phyloP scores from a whole-genome alignment of 257 asterid genomes.

The Scutellaria minor region DNA sequence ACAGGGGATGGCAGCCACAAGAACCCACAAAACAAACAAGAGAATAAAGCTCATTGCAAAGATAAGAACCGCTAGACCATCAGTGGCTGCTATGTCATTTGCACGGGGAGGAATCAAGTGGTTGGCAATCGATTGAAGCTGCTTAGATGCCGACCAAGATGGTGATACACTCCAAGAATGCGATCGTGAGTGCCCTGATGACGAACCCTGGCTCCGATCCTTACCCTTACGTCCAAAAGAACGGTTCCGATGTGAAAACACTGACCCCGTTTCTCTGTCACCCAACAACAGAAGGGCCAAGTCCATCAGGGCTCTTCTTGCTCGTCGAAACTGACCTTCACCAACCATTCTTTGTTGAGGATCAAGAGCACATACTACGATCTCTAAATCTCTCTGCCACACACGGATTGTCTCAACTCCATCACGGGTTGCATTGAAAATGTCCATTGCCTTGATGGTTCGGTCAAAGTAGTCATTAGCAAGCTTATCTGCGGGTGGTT shows the following conservation, averaged over 20 bases:
- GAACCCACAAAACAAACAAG: constrained; percentile 81
- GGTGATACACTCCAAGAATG: constrained; percentile 94
- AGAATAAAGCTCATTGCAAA: constrained; percentile 78
- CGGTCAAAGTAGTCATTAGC: constrained; percentile 73
- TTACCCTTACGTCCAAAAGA: constrained; percentile 84
- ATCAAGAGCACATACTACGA: constrained; percentile 66
- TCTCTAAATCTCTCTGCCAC: constrained; percentile 86
- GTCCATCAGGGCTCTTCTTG: constrained; percentile 80
- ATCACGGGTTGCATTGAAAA: constrained; percentile 84
- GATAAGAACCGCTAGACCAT: constrained; percentile 61
- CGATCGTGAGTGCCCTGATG: constrained; percentile 80
- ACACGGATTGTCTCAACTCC: constrained; percentile 75
- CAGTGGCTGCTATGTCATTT: constrained; percentile 63
- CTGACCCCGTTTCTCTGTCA: constrained; percentile 66
- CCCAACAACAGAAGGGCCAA: constrained; percentile 81
- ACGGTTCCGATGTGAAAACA: constrained; percentile 67
- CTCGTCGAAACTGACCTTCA: constrained; percentile 83
- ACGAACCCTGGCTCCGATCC: constrained; percentile 53
- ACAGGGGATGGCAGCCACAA: constrained; percentile 90
- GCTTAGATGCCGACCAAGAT: constrained; percentile 94
- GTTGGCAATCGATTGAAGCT: constrained; percentile 75
- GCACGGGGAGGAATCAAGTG: constrained; percentile 72
- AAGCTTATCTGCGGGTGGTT: constrained; percentile 60
- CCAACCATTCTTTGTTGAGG: constrained; percentile 46
- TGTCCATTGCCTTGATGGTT: constrained; percentile 84